These are phyloP conservation scores for Cutaneotrichosporon spelunceum DNA, from an alignment of 1,284 basidiomycete genomes.

Conservation along the genomic window DNA sequence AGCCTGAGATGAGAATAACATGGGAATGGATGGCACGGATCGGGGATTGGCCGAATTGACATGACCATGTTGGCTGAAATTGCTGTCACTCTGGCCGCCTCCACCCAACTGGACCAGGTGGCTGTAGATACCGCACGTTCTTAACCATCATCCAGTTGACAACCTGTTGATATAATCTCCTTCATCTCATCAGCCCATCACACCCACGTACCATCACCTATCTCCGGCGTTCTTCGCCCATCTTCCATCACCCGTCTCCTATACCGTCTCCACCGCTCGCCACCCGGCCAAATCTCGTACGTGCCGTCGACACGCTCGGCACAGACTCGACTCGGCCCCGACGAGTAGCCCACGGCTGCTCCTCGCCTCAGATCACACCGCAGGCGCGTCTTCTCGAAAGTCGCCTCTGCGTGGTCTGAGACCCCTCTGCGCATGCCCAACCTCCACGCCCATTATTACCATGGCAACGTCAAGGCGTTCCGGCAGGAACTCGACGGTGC, in stretches of 20 bases:
- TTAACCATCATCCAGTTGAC: neutral
- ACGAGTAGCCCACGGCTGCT: conserved; percentile 7
- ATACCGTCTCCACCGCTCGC: neutral
- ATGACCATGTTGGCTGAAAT: neutral
- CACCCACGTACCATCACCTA: neutral
- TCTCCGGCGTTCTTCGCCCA: neutral
- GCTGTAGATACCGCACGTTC: neutral
- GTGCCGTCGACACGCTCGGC: neutral
- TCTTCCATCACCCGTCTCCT: neutral
- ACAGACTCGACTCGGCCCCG: neutral
- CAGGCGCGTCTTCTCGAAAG: conserved; percentile 8
- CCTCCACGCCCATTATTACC: conserved; percentile 74
- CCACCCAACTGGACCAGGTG: neutral
- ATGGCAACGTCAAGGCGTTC: conserved; percentile 75
- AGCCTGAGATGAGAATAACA: neutral
- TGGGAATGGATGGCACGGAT: neutral
- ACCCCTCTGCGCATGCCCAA: conserved; percentile 47
- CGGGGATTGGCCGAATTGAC: neutral
- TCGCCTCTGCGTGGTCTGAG: conserved; percentile 18
- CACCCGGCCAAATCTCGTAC: neutral
- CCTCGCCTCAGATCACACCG: conserved; percentile 1
- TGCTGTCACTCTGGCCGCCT: neutral
- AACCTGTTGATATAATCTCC: conserved; percentile 4
- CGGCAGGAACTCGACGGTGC: conserved; percentile 68
- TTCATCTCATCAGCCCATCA: neutral